phyloP scores from a whole-genome alignment of 768 basidiomycete genomes.

The Tylopilus plumbeoviolaceoides region DNA sequence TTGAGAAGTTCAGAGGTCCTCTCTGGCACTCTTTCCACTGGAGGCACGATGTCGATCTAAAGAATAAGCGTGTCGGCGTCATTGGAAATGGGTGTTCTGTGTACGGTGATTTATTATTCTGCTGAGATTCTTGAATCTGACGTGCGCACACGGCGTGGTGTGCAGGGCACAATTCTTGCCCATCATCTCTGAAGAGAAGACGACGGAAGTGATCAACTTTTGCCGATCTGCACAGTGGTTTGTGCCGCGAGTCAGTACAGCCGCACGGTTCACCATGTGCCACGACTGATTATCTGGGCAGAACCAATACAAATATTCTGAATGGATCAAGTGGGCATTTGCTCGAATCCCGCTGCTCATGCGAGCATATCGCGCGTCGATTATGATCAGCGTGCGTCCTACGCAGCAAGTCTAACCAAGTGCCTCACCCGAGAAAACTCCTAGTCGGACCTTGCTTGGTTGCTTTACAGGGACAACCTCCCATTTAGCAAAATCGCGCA shows the following conservation, averaged over 20 bases:
- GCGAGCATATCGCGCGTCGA: constrained; percentile 38
- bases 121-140: constrained; percentile 1
- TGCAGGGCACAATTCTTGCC: constrained; percentile 60
- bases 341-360: background rate
- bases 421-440: background rate
- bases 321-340: constrained; percentile 2
- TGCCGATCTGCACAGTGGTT: constrained; percentile 56
- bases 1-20: constrained; percentile 33
- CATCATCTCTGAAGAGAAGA: constrained; percentile 44
- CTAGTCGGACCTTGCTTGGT: constrained; percentile 1
- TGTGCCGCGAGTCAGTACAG: constrained; percentile 23
- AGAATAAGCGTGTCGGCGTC: constrained; percentile 52
- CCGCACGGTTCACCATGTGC: constrained; percentile 28
- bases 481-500: background rate
- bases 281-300: background rate
- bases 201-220: constrained; percentile 53
- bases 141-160: constrained; percentile 4
- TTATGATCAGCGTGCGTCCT: constrained; percentile 36
- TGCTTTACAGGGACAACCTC: background rate
- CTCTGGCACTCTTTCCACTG: constrained; percentile 56
- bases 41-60: constrained; percentile 48
- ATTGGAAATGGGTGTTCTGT: constrained; percentile 64
- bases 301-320: background rate
- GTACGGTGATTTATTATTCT: constrained; percentile 31
- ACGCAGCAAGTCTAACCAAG: background rate